Evolutionary conservation across 192 early-diverging fungal genomes (phyloP).

Genomic region (Backusella parvicylindrica): DNA sequence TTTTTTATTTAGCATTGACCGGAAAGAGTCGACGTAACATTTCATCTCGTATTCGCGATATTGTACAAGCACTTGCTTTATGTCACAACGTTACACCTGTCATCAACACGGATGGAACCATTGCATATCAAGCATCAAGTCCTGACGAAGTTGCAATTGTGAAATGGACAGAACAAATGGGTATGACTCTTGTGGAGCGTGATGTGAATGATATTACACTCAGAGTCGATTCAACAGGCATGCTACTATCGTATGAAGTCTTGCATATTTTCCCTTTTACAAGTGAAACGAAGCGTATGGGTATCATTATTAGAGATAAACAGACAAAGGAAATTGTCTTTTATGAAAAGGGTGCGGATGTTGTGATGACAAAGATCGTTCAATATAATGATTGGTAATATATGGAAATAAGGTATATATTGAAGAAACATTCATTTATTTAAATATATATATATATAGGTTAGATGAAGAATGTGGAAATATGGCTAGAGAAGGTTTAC

Average conservation of each 20-base stretch:
- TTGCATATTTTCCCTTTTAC: conserved; percentile 98
- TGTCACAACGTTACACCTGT: conserved; percentile 92
- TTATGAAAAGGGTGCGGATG: conserved; percentile 93
- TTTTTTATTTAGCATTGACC: conserved; percentile 17
- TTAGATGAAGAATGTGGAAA: conserved; percentile 96
- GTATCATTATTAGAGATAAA: conserved; percentile 78
- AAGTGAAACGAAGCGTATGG: conserved; percentile 97
- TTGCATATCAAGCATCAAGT: conserved; percentile 91
- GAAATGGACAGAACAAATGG: conserved; percentile 86
- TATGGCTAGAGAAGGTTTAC: conserved; percentile 93
- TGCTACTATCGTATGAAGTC: conserved; percentile 66
- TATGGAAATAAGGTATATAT: background rate
- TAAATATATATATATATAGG: background rate
- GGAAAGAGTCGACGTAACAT: conserved; percentile 78
- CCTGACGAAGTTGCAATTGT: conserved; percentile 97
- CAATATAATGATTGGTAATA: conserved; percentile 85
- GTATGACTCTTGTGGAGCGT: conserved; percentile 76
- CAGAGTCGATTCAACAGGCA: conserved; percentile 49
- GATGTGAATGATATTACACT: conserved; percentile 68
- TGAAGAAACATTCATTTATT: background rate
- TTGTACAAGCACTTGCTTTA: conserved; percentile 82
- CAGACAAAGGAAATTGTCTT: conserved; percentile 77
- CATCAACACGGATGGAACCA: conserved; percentile 50
- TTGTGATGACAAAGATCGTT: conserved; percentile 85
- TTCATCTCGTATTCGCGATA: conserved; percentile 80